A percentile compares a stretch with the other conserved stretches of the same genome.
These are phyloP conservation scores for Akanthomyces muscarius DNA, from an alignment of 2,329 filamentous ascomycete genomes.

Conservation along the genomic window DNA sequence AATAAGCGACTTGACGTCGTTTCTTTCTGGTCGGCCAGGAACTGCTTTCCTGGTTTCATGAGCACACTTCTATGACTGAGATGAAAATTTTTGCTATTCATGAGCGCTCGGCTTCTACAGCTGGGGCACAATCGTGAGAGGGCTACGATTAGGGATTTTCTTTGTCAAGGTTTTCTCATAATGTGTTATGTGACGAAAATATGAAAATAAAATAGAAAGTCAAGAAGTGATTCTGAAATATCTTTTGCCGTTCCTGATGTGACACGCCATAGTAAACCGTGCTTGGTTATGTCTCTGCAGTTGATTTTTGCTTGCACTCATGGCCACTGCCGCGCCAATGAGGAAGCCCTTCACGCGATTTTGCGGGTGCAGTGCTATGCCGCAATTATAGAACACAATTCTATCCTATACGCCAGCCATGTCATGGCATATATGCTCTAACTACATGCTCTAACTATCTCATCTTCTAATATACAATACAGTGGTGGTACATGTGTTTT, in stretches of 20 bases:
- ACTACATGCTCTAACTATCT: no score
- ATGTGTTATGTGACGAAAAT: conserved; percentile 41
- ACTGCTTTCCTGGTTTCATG: conserved; percentile 26
- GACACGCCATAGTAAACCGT: background rate
- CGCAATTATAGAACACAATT: background rate
- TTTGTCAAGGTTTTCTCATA: conserved; percentile 39
- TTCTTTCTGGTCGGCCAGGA: conserved; percentile 22
- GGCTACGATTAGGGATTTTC: conserved; percentile 35
- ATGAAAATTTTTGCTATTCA: conserved; percentile 41
- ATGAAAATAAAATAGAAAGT: conserved; percentile 45
- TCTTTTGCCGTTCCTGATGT: background rate
- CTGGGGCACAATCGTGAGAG: conserved; percentile 43
- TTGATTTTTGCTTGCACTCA: background rate
- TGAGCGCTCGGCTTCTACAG: conserved; percentile 40
- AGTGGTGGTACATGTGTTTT: background rate
- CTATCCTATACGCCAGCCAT: background rate
- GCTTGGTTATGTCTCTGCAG: background rate
- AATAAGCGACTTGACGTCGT: conserved; percentile 48
- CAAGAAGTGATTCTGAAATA: conserved; percentile 37
- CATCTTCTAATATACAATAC: background rate
- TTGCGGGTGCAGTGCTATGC: background rate
- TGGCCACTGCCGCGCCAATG: background rate
- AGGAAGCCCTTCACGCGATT: background rate
- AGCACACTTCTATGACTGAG: conserved; percentile 43
- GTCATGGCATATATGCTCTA: no score